Evolutionary conservation across 2,329 filamentous ascomycete species (phyloP), one percentile per base, ranked within the genome.

Genomic region (Epichloe glyceriae): DNA sequence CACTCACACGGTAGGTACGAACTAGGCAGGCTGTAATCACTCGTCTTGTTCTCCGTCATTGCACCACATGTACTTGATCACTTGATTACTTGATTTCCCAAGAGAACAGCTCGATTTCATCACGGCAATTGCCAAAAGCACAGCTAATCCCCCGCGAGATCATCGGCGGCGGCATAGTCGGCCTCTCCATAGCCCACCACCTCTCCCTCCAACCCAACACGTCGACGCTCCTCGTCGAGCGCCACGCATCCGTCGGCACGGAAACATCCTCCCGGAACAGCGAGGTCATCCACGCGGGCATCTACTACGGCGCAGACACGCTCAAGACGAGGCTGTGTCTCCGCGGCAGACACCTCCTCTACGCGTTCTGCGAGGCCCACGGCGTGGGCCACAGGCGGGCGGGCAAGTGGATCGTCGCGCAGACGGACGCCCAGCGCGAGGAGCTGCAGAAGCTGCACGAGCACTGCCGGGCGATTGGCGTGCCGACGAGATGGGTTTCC

Each of bases 381-480:
- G 67, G 68, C 52, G 85, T 98, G 47, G 80, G 80, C 0, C 78
- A 93, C 68, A 75, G 75, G 50, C 84, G 84, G 63, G 86, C 82
- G 22, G 89, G 89, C 53, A 97, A 96, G 72, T 96, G 91, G 90
- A 86, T 97, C 60, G 86, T 97, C 1, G 91, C 91, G 1, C 93
- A 97, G 70, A 85, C 82, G 49, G 73, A 74, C 1, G 70, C 69
- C 45, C 87, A 97, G 70, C 76, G 79, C 62, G 74, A 71, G n/a
- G 80, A 79, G 43, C 78, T 78, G 2, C 67, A 82, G 57, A 64
- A 61, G 19, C 66, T 85, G 19, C 68, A 76, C 55, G 62, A 62
- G 10, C 69, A 75, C 47, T 77, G 71, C 55, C 55, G 56, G 1
- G 58, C 58, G 1, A 60, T 70, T n/a, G 63, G 58, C 58, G 84